Evolutionary conservation across 352 stramenopile genomes (phyloP), one percentile per base, ranked within the genome.

Genomic region (Thalassiosira exigua): DNA sequence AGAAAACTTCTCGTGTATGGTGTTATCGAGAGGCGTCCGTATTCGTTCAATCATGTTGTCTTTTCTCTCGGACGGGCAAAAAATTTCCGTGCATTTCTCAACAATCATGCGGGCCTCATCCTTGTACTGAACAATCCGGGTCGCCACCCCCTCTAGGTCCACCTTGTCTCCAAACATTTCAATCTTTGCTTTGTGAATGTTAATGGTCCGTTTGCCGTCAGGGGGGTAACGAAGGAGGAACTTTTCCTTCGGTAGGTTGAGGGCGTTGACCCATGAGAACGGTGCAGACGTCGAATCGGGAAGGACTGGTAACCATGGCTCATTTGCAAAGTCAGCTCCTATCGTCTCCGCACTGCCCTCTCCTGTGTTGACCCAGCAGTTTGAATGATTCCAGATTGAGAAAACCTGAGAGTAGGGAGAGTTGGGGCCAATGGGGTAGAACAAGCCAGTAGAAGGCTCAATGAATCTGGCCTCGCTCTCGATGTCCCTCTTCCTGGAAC

Each of bases 281-380:
- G 95, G 94, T 29, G 96, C 92, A 22, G 96, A 85, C 52, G 95
- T 82, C 1, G 95, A 9, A 9, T 21, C 86, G 17, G 91, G 84
- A 29, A 98, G 97, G 0, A 98, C 93, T 82, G 95, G 96, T 76
- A 97, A 91, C 96, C 95, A 98, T 67, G 95, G 87, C 0, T 91
- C 94, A 41, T 97, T 96, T 1, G 69, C 62, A 48, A 98, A 71
- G 70, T 98, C 94, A 61, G 80, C 87, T 1, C 50, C 69, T 26
- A 95, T 95, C 2, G 93, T 77, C 14, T 84, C 95, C n/a, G 26
- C 19, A 17, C 4, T 33, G 17, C 56, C 50, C 29, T 73, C 65
- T 66, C 96, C 94, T 92, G 97, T 98, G 84, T 98, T 98, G 19
- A 98, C 92, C 94, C 95, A 98, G 71, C 96, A 98, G 79, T 98